These are phyloP conservation scores for Eucalyptus fibrosa DNA, from an alignment of 345 rosid species.

Conservation along the genomic window DNA sequence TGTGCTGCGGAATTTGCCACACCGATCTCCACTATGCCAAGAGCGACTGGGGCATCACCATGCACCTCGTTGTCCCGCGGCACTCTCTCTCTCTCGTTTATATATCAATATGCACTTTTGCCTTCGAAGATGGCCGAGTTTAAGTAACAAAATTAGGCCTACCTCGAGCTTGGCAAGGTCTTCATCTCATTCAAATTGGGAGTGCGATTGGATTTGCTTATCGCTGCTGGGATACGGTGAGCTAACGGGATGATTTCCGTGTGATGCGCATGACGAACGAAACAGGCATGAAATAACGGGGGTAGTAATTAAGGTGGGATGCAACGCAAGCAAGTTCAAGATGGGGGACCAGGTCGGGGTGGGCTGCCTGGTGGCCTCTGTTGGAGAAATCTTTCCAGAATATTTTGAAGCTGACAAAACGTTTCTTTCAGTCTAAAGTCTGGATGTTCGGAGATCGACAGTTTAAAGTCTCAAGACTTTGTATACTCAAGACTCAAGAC, in stretches of 20 bases:
- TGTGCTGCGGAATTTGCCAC: conserved; percentile 78
- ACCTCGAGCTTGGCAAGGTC: neutral
- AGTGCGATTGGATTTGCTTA: neutral
- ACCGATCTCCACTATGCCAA: conserved; percentile 55
- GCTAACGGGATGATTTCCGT: neutral
- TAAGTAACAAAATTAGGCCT: neutral
- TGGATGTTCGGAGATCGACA: too few relatives aligned
- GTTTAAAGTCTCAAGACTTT: too few relatives aligned
- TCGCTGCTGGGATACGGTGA: neutral
- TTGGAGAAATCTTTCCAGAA: too few relatives aligned
- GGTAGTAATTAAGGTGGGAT: conserved; percentile 23
- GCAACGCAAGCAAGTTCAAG: conserved; percentile 27
- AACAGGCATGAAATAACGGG: conserved; percentile 48
- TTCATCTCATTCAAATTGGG: neutral
- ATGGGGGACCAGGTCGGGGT: conserved; percentile 45
- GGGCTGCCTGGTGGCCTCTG: conserved; percentile 45
- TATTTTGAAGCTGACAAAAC: too few relatives aligned
- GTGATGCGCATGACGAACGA: neutral
- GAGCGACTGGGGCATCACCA: conserved; percentile 78
- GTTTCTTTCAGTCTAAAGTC: too few relatives aligned
- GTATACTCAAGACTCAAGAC: too few relatives aligned
- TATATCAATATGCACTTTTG: neutral
- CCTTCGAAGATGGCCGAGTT: neutral
- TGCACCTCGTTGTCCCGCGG: conserved; percentile 74
- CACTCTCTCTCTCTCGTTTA: neutral